phyloP scores from a whole-genome alignment of 805 yeast species.

The Spathaspora girioi region DNA sequence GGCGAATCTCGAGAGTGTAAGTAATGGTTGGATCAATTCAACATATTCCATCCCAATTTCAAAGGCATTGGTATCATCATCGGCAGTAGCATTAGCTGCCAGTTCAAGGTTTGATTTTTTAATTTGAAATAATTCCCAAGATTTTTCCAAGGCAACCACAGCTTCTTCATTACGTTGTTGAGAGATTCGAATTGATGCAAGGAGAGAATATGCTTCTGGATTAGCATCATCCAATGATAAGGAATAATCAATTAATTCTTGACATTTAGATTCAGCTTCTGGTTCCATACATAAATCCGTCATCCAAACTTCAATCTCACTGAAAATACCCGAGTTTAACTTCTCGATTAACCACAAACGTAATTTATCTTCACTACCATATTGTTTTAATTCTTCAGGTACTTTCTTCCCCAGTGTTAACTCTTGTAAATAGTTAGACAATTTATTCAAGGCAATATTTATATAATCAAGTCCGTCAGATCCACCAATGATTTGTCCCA shows the following conservation, averaged over 20 bases:
- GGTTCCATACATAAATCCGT: slow-evolving; percentile 94
- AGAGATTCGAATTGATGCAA: slow-evolving; percentile 85
- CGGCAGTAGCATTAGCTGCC: slow-evolving; percentile 19
- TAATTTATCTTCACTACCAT: slow-evolving; percentile 30
- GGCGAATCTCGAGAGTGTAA: slow-evolving; percentile 69
- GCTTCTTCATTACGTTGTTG: slow-evolving; percentile 81
- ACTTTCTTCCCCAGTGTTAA: slow-evolving; percentile 15
- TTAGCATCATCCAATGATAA: slow-evolving; percentile 55
- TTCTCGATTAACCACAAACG: slow-evolving; percentile 38
- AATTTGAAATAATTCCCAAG: slow-evolving; percentile 67
- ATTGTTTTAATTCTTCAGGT: slow-evolving; percentile 21
- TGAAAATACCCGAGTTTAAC: slow-evolving; percentile 72
- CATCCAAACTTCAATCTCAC: slow-evolving; percentile 95
- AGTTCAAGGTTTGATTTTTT: slow-evolving; percentile 50
- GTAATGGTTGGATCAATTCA: slow-evolving; percentile 69
- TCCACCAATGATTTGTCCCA: slow-evolving; percentile 92
- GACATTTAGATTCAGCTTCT: slow-evolving; percentile 80
- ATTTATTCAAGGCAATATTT: slow-evolving; percentile 56
- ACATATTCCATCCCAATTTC: slow-evolving; percentile 52
- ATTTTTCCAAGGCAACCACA: slow-evolving; percentile 52
- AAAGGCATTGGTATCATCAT: slow-evolving; percentile 24
- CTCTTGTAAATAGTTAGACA: slow-evolving; percentile 30
- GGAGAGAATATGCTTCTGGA: slow-evolving; percentile 77
- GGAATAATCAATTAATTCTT: slow-evolving; percentile 62
- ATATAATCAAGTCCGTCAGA: slow-evolving; percentile 61